Evolutionary conservation across 768 basidiomycete genomes (phyloP).

Genomic region (Steccherinum ochraceum): DNA sequence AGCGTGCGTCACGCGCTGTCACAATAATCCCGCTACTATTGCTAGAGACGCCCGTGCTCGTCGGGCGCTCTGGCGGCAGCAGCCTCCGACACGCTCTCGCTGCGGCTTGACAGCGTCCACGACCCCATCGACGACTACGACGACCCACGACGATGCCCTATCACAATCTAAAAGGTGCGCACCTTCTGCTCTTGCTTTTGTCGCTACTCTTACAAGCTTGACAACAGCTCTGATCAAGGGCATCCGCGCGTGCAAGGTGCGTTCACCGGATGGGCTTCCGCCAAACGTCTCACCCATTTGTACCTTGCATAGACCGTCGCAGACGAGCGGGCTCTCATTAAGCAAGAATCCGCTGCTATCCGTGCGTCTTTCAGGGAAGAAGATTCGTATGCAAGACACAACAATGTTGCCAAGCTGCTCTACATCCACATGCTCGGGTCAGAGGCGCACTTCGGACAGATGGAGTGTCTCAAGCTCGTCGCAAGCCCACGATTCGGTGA

Average conservation of each 20-base stretch:
- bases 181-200: not conserved
- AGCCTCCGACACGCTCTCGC: not conserved
- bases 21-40: too few relatives aligned
- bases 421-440: constrained; percentile 99
- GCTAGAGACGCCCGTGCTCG: too few relatives aligned
- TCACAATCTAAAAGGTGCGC: constrained; percentile 79
- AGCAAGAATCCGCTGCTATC: constrained; percentile 96
- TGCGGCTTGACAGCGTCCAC: not conserved
- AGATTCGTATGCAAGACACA: constrained; percentile 89
- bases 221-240: constrained; percentile 98
- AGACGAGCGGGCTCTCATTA: constrained; percentile 94
- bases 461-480: constrained; percentile 92
- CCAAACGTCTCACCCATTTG: constrained; percentile 5
- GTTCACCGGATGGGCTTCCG: constrained; percentile 4
- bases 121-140: constrained; percentile 4
- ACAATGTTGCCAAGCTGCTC: constrained; percentile 96
- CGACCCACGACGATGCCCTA: constrained; percentile 52
- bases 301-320: constrained; percentile 74
- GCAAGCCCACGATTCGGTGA: constrained; percentile 94
- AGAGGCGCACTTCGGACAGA: constrained; percentile 98
- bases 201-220: too few relatives aligned
- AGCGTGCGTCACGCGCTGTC: constrained; percentile 1
- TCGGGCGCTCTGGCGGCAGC: too few relatives aligned
- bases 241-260: constrained; percentile 90
- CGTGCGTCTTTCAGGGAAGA: constrained; percentile 96